Evolutionary conservation across 108 stramenopile genomes (phyloP).

Genomic region (Nitzschia sp.): DNA sequence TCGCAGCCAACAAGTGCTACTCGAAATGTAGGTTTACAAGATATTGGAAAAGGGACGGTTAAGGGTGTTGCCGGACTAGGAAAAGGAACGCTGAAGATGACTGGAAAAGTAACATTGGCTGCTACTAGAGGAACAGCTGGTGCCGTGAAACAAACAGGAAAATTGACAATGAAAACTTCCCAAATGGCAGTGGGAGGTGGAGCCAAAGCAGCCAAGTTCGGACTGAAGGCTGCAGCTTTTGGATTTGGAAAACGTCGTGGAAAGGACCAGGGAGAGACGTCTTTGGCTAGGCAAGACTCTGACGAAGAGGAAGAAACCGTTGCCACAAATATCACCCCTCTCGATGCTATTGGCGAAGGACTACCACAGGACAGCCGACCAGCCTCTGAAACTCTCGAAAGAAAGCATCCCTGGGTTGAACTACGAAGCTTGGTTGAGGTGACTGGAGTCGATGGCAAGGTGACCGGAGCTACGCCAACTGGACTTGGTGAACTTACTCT

Average conservation of each 20-base stretch:
- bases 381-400: constrained; percentile 17
- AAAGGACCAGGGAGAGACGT: constrained; percentile 22
- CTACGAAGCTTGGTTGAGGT: constrained; percentile 55
- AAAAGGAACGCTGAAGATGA: constrained; percentile 31
- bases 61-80: constrained; percentile 25
- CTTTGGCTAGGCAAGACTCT: constrained; percentile 20
- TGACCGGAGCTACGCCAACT: constrained; percentile 53
- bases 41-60: constrained; percentile 34
- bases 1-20: not conserved
- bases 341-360: constrained; percentile 13
- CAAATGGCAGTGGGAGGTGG: not conserved
- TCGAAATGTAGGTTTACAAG: constrained; percentile 18
- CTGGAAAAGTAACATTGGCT: constrained; percentile 22
- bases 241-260: constrained; percentile 23
- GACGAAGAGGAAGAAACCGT: constrained; percentile 27
- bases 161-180: not conserved
- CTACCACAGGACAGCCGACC: not conserved
- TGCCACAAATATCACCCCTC: constrained; percentile 11
- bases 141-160: constrained; percentile 9
- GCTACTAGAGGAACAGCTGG: constrained; percentile 21
- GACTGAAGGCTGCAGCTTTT: constrained; percentile 23
- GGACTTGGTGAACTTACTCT: constrained; percentile 60
- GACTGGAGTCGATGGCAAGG: constrained; percentile 49
- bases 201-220: constrained; percentile 26
- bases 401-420: constrained; percentile 54